A percentile compares a stretch with the other conserved stretches of the same genome.
Evolutionary conservation across 371 early-diverging fungal species (phyloP).

Genomic region (Gilbertella persicaria): DNA sequence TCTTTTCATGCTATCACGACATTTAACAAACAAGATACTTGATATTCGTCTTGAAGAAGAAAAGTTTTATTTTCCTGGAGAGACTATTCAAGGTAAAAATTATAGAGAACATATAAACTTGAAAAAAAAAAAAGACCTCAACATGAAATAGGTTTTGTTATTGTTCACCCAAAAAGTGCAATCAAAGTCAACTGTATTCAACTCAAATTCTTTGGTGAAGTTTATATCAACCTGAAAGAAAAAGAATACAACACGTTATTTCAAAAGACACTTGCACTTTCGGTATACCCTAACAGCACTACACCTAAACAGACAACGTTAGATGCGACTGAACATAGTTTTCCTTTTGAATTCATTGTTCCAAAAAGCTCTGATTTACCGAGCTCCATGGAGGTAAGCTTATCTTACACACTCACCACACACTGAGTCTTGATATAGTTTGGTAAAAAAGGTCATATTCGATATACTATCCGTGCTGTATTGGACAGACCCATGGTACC

Average conservation of each 20-base stretch:
- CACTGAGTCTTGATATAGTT: slow-evolving; percentile 10
- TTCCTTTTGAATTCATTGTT: slow-evolving; percentile 44
- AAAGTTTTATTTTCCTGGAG: slow-evolving; percentile 53
- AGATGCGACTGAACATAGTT: slow-evolving; percentile 40
- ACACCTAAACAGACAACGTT: slow-evolving; percentile 21
- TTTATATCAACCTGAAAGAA: slow-evolving; percentile 37
- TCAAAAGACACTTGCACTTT: slow-evolving; percentile 27
- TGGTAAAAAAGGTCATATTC: slow-evolving; percentile 38
- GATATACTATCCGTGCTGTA: slow-evolving; percentile 40
- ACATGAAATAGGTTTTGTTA: slow-evolving; percentile 29
- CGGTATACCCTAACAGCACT: slow-evolving; percentile 19
- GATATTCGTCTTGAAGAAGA: slow-evolving; percentile 48
- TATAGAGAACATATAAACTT: no score
- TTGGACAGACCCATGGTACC: slow-evolving; percentile 46
- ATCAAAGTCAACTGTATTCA: slow-evolving; percentile 48
- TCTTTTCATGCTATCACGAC: slow-evolving; percentile 12
- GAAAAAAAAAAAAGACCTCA: neutral
- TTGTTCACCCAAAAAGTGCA: slow-evolving; percentile 41
- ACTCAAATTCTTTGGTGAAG: slow-evolving; percentile 40
- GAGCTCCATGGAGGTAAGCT: slow-evolving; percentile 48
- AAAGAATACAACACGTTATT: slow-evolving; percentile 43
- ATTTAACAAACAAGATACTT: slow-evolving; percentile 30
- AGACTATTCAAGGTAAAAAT: slow-evolving; percentile 47
- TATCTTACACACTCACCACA: neutral
- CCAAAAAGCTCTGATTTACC: slow-evolving; percentile 43